A percentile compares a stretch with the other conserved stretches of the same genome.
Evolutionary conservation across 495 filamentous ascomycete genomes (phyloP).

Genomic region (Penicillium coprophilum): DNA sequence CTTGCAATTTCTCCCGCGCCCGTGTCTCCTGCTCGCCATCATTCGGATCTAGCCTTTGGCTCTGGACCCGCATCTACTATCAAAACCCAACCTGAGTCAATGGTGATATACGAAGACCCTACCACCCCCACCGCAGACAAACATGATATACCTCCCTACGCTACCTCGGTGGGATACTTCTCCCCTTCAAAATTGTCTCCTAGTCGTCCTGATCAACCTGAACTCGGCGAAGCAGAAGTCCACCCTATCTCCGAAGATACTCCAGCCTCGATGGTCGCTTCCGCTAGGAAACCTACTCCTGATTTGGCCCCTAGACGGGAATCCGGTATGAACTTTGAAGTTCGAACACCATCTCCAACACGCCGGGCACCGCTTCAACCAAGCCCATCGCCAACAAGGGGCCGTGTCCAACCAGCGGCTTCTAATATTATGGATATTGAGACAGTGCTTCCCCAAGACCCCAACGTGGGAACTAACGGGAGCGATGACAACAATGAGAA

Average conservation of each 20-base stretch:
- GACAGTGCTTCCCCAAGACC: slow-evolving; percentile 9
- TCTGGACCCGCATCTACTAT: slow-evolving; percentile 12
- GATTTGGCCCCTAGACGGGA: slow-evolving; percentile 18
- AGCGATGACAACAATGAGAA: slow-evolving; percentile 31
- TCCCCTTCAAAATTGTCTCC: slow-evolving; percentile 15
- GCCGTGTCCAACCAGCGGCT: slow-evolving; percentile 14
- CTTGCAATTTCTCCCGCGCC: not conserved
- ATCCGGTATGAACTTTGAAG: slow-evolving; percentile 12
- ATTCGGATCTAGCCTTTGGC: not conserved
- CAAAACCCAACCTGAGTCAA: slow-evolving; percentile 24
- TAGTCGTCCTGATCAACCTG: not conserved
- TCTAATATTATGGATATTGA: slow-evolving; percentile 8
- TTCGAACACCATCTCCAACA: slow-evolving; percentile 19
- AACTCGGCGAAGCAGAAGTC: not conserved
- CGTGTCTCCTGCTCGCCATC: not conserved
- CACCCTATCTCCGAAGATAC: not conserved
- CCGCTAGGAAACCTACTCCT: slow-evolving; percentile 12
- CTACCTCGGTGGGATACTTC: slow-evolving; percentile 10
- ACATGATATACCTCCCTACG: slow-evolving; percentile 3
- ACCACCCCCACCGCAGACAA: slow-evolving; percentile 24
- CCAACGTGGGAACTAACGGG: slow-evolving; percentile 1
- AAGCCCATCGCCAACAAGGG: slow-evolving; percentile 28
- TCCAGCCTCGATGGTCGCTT: not conserved
- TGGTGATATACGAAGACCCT: slow-evolving; percentile 48
- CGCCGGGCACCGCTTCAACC: slow-evolving; percentile 24